These are phyloP conservation scores for Botrytis fabae DNA, from an alignment of 2,329 filamentous ascomycete species.

Conservation along the genomic window DNA sequence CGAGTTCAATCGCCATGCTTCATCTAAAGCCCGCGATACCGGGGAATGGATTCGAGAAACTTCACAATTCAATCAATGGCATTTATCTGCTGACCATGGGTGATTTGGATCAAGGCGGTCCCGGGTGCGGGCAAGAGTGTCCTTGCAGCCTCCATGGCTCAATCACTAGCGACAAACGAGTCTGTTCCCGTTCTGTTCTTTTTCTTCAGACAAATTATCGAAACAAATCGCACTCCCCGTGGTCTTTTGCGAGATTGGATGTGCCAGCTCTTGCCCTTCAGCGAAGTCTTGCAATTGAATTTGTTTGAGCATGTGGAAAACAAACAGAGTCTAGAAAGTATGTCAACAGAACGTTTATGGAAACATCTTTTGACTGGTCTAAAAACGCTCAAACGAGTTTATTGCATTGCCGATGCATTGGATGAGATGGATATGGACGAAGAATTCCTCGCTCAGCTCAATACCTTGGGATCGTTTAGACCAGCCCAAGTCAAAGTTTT, in stretches of 20 bases:
- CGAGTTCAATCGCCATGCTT: slow-evolving; percentile 31
- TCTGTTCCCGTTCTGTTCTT: slow-evolving; percentile 41
- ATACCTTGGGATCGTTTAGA: slow-evolving; percentile 39
- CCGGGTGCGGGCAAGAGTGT: slow-evolving; percentile 50
- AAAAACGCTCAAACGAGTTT: slow-evolving; percentile 36
- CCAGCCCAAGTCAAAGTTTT: slow-evolving; percentile 45
- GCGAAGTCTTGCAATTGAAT: slow-evolving; percentile 14
- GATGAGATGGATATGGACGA: slow-evolving; percentile 50
- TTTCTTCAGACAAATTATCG: slow-evolving; percentile 45
- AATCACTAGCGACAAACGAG: slow-evolving; percentile 8
- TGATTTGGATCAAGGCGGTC: slow-evolving; percentile 50
- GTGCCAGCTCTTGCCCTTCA: slow-evolving; percentile 39
- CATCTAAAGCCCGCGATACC: slow-evolving; percentile 28
- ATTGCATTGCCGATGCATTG: slow-evolving; percentile 52
- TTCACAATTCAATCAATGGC: slow-evolving; percentile 28
- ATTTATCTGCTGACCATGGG: slow-evolving; percentile 38
- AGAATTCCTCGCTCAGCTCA: slow-evolving; percentile 42
- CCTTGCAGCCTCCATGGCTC: slow-evolving; percentile 37
- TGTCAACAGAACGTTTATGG: slow-evolving; percentile 38
- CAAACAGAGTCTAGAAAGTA: slow-evolving; percentile 20
- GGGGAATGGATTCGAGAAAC: slow-evolving; percentile 32
- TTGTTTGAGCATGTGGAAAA: not conserved
- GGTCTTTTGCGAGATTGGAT: slow-evolving; percentile 41
- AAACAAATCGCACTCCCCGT: slow-evolving; percentile 37
- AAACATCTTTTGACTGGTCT: slow-evolving; percentile 34